A percentile compares a stretch with the other conserved stretches of the same genome.
These are phyloP conservation scores for Hygrocybe punicea DNA, from an alignment of 768 basidiomycete species.

Conservation along the genomic window DNA sequence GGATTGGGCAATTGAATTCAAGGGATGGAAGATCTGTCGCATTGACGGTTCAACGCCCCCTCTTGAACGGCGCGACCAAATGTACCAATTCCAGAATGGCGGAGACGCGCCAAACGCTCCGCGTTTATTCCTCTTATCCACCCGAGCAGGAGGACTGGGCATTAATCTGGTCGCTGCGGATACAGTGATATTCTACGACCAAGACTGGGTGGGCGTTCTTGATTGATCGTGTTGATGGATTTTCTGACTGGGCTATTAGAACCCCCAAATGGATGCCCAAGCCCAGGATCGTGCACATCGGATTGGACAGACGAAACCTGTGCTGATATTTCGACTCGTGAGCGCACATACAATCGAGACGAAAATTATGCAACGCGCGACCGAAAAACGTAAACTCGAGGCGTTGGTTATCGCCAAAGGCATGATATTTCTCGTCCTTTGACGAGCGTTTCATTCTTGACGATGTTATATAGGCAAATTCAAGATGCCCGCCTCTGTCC, in stretches of 20 bases:
- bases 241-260: slow-evolving; percentile 42
- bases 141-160: slow-evolving; percentile 74
- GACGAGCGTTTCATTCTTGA: neutral
- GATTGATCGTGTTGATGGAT: neutral
- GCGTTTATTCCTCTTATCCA: slow-evolving; percentile 73
- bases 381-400: slow-evolving; percentile 86
- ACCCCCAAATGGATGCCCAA: slow-evolving; percentile 95
- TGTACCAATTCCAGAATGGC: slow-evolving; percentile 77
- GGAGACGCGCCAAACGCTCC: slow-evolving; percentile 64
- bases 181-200: slow-evolving; percentile 92
- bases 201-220: slow-evolving; percentile 68
- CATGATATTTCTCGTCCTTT: slow-evolving; percentile 22
- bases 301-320: slow-evolving; percentile 90
- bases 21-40: slow-evolving; percentile 80
- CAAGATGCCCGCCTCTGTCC: slow-evolving; percentile 62
- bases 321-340: slow-evolving; percentile 84
- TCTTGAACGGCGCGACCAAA: slow-evolving; percentile 77
- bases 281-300: slow-evolving; percentile 95
- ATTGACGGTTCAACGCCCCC: slow-evolving; percentile 88
- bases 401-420: slow-evolving; percentile 94
- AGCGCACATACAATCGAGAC: slow-evolving; percentile 88
- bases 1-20: slow-evolving; percentile 87
- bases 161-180: slow-evolving; percentile 81
- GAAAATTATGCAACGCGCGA: slow-evolving; percentile 84
- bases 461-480: slow-evolving; percentile 62